Percentiles rank a stretch among this genome's conserved stretches.
These are phyloP conservation scores for Ceratocystis variospora DNA, from an alignment of 2,329 filamentous ascomycete species.

Conservation along the genomic window DNA sequence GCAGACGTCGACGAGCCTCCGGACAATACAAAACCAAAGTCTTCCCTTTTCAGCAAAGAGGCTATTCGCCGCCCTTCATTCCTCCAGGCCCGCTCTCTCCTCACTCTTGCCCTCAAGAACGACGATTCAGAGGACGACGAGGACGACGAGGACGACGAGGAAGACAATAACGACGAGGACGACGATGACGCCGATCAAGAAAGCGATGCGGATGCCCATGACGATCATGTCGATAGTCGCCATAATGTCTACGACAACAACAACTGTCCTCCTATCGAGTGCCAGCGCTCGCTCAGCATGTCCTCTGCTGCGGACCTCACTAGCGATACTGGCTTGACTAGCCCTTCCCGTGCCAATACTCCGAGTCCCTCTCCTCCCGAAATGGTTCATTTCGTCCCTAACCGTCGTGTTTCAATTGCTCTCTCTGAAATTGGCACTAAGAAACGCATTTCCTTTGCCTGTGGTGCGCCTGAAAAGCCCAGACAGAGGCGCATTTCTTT, in stretches of 20 bases:
- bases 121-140: conserved; percentile 44
- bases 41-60: conserved; percentile 23
- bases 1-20: conserved; percentile 21
- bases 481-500: conserved; percentile 9
- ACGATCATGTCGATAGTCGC: conserved; percentile 43
- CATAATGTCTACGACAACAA: conserved; percentile 42
- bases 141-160: conserved; percentile 46
- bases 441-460: conserved; percentile 20
- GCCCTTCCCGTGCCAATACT: conserved; percentile 72
- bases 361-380: conserved; percentile 73
- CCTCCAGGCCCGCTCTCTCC: conserved; percentile 43
- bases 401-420: conserved; percentile 19
- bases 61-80: conserved; percentile 19
- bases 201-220: conserved; percentile 24
- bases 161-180: conserved; percentile 42
- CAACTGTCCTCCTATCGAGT: conserved; percentile 43
- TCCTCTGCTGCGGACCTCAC: conserved; percentile 81
- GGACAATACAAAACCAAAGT: conserved; percentile 14
- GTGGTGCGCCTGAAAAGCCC: conserved; percentile 6
- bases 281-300: conserved; percentile 37
- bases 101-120: conserved; percentile 70
- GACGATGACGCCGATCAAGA: conserved; percentile 39
- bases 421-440: conserved; percentile 15
- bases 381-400: conserved; percentile 30
- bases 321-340: conserved; percentile 86